A percentile compares a stretch with the other conserved stretches of the same genome.
phyloP scores from a whole-genome alignment of 2,329 filamentous ascomycete species.

The Berkeleyomyces basicola region DNA sequence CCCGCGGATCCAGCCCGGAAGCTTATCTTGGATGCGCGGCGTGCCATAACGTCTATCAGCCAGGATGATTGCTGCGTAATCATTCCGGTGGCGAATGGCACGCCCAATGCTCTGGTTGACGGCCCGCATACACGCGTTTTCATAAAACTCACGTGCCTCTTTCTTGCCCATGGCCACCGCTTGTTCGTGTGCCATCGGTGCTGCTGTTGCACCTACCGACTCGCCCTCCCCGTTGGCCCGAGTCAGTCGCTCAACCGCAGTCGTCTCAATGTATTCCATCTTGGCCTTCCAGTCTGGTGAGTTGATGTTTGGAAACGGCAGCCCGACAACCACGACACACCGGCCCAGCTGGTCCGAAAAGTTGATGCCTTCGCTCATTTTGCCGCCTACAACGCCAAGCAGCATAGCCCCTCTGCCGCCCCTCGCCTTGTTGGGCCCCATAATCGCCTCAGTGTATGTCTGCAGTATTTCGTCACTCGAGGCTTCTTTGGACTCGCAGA shows the following conservation, averaged over 20 bases:
- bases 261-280: conserved; percentile 63
- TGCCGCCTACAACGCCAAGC: conserved; percentile 82
- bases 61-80: conserved; percentile 83
- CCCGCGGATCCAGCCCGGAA: conserved; percentile 76
- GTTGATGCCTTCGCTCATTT: conserved; percentile 95
- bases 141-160: conserved; percentile 64
- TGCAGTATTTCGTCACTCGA: conserved; percentile 54
- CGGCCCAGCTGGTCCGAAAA: conserved; percentile 84
- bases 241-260: conserved; percentile 12
- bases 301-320: conserved; percentile 83
- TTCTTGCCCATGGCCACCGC: conserved; percentile 28
- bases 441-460: conserved; percentile 54
- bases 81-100: conserved; percentile 71
- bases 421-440: conserved; percentile 22
- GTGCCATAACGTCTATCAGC: conserved; percentile 66
- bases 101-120: conserved; percentile 94
- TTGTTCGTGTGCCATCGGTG: conserved; percentile 14
- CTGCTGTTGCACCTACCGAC: not conserved
- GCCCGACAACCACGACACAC: conserved; percentile 76
- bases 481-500: conserved; percentile 38
- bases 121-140: conserved; percentile 89
- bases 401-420: conserved; percentile 51
- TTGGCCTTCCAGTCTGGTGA: conserved; percentile 88
- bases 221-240: not conserved
- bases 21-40: conserved; percentile 55